phyloP scores from a whole-genome alignment of 2,329 filamentous ascomycete genomes.

The Sporothrix phasma region DNA sequence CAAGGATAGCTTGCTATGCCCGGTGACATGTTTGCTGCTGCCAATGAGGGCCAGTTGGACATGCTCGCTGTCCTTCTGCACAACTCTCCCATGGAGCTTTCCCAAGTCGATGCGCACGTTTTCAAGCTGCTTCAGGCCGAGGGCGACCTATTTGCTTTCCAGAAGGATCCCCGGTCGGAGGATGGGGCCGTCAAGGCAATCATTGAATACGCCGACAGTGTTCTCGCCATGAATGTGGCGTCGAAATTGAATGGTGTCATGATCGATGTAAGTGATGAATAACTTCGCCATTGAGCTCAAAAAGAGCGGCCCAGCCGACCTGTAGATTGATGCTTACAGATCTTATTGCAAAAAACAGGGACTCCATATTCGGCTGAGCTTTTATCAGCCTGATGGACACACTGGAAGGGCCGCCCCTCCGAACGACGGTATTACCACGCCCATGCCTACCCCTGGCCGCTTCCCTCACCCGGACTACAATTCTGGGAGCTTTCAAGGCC shows the following conservation, averaged over 20 bases:
- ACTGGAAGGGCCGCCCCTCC: slow-evolving; percentile 7
- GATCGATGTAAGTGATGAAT: slow-evolving; percentile 26
- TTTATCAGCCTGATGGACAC: slow-evolving; percentile 15
- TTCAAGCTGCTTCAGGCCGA: slow-evolving; percentile 34
- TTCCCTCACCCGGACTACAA: slow-evolving; percentile 12
- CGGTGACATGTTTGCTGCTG: slow-evolving; percentile 25
- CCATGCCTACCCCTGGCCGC: slow-evolving; percentile 19
- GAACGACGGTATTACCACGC: slow-evolving; percentile 16
- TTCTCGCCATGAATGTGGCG: slow-evolving; percentile 33
- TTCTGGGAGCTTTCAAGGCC: not conserved
- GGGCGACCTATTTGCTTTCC: slow-evolving; percentile 44
- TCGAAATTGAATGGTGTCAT: slow-evolving; percentile 31
- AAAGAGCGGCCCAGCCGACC: not conserved
- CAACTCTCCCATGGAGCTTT: slow-evolving; percentile 15
- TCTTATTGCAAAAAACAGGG: slow-evolving; percentile 11
- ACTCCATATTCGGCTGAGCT: slow-evolving; percentile 15
- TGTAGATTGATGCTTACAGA: not conserved
- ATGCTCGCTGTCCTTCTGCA: slow-evolving; percentile 32
- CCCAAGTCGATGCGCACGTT: slow-evolving; percentile 30
- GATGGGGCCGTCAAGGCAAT: slow-evolving; percentile 38
- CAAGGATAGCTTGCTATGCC: slow-evolving; percentile 24
- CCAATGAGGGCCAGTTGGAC: slow-evolving; percentile 47
- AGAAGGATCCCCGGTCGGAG: slow-evolving; percentile 31
- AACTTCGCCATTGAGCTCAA: too few species aligned
- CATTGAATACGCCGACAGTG: slow-evolving; percentile 44